A percentile compares a stretch with the other conserved stretches of the same genome.
These are phyloP conservation scores for Myxozyma nipponensis DNA, from an alignment of 805 yeast species.

Conservation along the genomic window DNA sequence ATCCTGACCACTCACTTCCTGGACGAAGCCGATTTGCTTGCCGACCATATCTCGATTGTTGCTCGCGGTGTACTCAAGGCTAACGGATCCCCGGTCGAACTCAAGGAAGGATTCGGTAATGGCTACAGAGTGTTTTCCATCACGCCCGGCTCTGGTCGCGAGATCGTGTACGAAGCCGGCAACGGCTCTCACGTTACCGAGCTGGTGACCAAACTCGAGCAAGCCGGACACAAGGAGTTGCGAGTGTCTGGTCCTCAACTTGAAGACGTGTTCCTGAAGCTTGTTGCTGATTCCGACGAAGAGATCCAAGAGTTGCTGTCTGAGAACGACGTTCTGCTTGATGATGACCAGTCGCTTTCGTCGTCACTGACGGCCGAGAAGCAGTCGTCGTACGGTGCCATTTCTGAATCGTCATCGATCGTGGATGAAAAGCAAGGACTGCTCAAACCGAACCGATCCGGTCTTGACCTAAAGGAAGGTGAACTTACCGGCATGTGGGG, in stretches of 20 bases:
- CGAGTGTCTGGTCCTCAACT: constrained; percentile 38
- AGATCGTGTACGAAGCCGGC: constrained; percentile 28
- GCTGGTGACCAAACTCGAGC: constrained; percentile 29
- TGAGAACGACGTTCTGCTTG: constrained; percentile 20
- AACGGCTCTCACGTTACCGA: constrained; percentile 31
- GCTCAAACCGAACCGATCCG: constrained; percentile 8
- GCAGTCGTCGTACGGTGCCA: constrained; percentile 17
- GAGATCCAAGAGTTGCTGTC: constrained; percentile 21
- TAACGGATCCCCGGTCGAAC: constrained; percentile 36
- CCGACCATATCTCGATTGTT: constrained; percentile 37
- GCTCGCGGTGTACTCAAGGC: constrained; percentile 36
- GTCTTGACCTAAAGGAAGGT: constrained; percentile 24
- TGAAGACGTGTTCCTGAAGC: constrained; percentile 36
- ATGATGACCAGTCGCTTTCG: constrained; percentile 21
- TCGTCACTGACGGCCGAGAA: constrained; percentile 5
- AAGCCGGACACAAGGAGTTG: constrained; percentile 26
- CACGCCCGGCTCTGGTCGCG: constrained; percentile 33
- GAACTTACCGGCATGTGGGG: constrained; percentile 22
- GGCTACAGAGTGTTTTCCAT: constrained; percentile 34
- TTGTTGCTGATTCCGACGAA: constrained; percentile 32
- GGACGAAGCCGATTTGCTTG: constrained; percentile 39
- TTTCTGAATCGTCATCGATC: constrained; percentile 4
- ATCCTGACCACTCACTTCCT: constrained; percentile 39
- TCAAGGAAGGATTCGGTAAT: constrained; percentile 37
- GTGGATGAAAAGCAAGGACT: constrained; percentile 9